Percentiles rank a stretch among this genome's conserved stretches.
Evolutionary conservation across 345 rosid species (phyloP).

Genomic region (Laguncularia racemosa): DNA sequence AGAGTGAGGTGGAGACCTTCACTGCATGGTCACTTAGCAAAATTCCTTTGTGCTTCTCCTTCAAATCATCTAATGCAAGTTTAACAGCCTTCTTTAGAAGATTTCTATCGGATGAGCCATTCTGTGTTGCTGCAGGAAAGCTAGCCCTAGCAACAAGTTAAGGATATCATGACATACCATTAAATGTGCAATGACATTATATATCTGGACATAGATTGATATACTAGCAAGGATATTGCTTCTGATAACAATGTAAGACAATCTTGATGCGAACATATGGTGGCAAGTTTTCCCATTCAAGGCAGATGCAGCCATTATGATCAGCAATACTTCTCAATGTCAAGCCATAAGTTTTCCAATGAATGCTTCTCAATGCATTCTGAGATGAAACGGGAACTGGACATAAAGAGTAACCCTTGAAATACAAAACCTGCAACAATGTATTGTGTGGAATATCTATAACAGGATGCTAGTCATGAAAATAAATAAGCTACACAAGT

Average conservation of each 20-base stretch:
- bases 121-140: slow-evolving; percentile 29
- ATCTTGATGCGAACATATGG: slow-evolving; percentile 41
- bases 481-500: background rate
- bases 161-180: slow-evolving; percentile 18
- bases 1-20: slow-evolving; percentile 38
- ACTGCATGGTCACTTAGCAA: slow-evolving; percentile 67
- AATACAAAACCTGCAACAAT: slow-evolving; percentile 58
- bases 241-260: slow-evolving; percentile 60
- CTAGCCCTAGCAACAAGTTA: slow-evolving; percentile 29
- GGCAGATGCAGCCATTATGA: slow-evolving; percentile 32
- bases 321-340: slow-evolving; percentile 32
- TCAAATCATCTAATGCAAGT: slow-evolving; percentile 71
- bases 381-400: slow-evolving; percentile 36
- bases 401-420: slow-evolving; percentile 59
- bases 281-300: slow-evolving; percentile 72
- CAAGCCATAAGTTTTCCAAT: slow-evolving; percentile 91
- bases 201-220: background rate
- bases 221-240: slow-evolving; percentile 42
- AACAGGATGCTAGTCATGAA: background rate
- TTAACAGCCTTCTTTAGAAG: slow-evolving; percentile 57
- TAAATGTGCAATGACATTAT: background rate
- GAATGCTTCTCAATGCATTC: slow-evolving; percentile 50
- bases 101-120: slow-evolving; percentile 28
- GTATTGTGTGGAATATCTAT: slow-evolving; percentile 4
- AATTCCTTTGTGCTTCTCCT: slow-evolving; percentile 58